These are phyloP conservation scores for Blastomyces emzantsi DNA, from an alignment of 2,329 filamentous ascomycete species.

Conservation along the genomic window DNA sequence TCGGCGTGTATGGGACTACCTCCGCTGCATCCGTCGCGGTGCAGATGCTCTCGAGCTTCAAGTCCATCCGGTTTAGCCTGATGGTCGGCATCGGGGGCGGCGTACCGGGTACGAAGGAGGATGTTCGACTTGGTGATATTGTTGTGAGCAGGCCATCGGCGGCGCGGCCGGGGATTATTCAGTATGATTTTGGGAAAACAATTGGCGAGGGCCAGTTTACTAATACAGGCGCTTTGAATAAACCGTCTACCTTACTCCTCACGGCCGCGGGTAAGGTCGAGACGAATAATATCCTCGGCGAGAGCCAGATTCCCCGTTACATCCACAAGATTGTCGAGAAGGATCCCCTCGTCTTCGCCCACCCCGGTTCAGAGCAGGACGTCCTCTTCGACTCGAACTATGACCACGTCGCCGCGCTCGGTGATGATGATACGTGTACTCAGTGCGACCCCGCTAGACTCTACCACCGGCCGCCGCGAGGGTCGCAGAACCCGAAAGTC, in stretches of 20 bases:
- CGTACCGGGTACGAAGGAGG: constrained; percentile 14
- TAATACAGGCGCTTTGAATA: constrained; percentile 12
- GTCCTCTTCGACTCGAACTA: constrained; percentile 20
- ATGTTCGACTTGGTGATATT: constrained; percentile 21
- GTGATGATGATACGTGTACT: not conserved
- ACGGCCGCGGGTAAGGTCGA: constrained; percentile 18
- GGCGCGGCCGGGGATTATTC: constrained; percentile 12
- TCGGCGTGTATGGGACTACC: constrained; percentile 15
- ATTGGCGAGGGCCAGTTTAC: constrained; percentile 6
- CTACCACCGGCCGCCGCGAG: not conserved
- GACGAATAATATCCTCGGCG: constrained; percentile 16
- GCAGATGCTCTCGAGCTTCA: constrained; percentile 17
- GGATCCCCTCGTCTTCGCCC: constrained; percentile 14
- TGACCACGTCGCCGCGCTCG: constrained; percentile 12
- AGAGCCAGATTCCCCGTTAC: constrained; percentile 13
- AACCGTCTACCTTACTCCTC: constrained; percentile 16
- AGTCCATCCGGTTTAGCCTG: constrained; percentile 15
- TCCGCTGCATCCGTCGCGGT: constrained; percentile 14
- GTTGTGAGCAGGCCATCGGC: constrained; percentile 11
- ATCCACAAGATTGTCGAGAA: constrained; percentile 17
- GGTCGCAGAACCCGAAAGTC: constrained; percentile 9
- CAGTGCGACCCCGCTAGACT: constrained; percentile 5
- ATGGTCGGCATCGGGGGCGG: constrained; percentile 22
- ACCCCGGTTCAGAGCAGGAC: constrained; percentile 16
- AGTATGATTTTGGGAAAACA: constrained; percentile 17